Conservation (phyloP, 805 yeast genomes). For the Monosporozyma unispora region DNA sequence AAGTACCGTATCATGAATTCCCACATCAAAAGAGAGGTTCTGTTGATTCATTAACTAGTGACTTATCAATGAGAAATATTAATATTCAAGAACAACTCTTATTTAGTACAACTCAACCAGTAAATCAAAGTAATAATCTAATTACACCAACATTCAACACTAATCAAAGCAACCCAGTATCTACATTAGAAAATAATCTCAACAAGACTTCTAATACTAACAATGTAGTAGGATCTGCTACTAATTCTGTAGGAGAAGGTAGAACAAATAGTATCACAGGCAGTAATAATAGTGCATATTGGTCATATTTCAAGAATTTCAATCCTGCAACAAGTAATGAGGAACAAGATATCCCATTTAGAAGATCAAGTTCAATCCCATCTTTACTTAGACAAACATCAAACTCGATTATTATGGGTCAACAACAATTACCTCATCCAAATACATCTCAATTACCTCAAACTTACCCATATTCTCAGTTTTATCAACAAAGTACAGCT, state of each 20-base stretch:
- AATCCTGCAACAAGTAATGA: slow-evolving; percentile 8
- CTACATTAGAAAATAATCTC: slow-evolving; percentile 1
- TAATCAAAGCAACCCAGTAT: background rate
- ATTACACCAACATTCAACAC: background rate
- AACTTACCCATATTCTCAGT: slow-evolving; percentile 21
- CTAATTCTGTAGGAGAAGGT: slow-evolving; percentile 3
- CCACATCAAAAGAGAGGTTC: slow-evolving; percentile 26
- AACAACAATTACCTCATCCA: slow-evolving; percentile 14
- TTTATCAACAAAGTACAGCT: slow-evolving; percentile 16
- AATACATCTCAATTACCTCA: slow-evolving; percentile 7
- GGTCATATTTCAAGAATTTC: slow-evolving; percentile 17
- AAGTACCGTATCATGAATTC: slow-evolving; percentile 30
- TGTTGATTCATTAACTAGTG: slow-evolving; percentile 25
- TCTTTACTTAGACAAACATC: slow-evolving; percentile 19
- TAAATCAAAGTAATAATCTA: background rate
- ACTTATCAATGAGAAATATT: slow-evolving; percentile 18
- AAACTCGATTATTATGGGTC: slow-evolving; percentile 11
- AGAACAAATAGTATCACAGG: slow-evolving; percentile 6
- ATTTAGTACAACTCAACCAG: slow-evolving; percentile 6
- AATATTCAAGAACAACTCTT: slow-evolving; percentile 16
- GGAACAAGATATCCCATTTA: slow-evolving; percentile 13
- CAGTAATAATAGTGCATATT: slow-evolving; percentile 10
- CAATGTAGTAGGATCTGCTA: background rate
- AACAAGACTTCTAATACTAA: background rate
- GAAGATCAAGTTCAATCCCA: slow-evolving; percentile 25